Evolutionary conservation across 441 rosid species (phyloP).

Genomic region (Populus trichocarpa): DNA sequence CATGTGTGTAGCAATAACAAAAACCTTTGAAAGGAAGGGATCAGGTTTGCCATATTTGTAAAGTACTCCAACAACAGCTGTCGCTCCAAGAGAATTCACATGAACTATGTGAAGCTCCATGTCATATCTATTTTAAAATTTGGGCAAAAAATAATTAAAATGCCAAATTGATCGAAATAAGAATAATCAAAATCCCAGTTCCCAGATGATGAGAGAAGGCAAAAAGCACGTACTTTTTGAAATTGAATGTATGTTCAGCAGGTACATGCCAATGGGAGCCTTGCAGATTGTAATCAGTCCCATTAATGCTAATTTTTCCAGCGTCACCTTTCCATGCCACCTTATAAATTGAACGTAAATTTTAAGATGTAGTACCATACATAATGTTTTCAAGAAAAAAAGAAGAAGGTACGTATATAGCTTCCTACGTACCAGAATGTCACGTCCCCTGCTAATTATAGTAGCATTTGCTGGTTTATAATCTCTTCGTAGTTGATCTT

Average conservation of each 20-base stretch:
- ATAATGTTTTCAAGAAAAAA: neutral
- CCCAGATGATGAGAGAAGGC: neutral
- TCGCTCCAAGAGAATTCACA: conserved; percentile 19
- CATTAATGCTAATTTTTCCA: conserved; percentile 43
- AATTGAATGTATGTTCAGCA: conserved; percentile 55
- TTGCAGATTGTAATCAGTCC: conserved; percentile 32
- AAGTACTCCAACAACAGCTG: conserved; percentile 53
- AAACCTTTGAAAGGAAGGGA: conserved; percentile 47
- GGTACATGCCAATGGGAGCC: conserved; percentile 75
- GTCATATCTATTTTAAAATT: conserved; percentile 24
- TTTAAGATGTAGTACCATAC: too few relatives aligned
- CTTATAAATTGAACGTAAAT: conserved; percentile 20
- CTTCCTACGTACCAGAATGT: conserved; percentile 30
- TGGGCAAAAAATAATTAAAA: too few relatives aligned
- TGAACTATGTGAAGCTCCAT: conserved; percentile 70
- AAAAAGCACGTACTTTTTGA: conserved; percentile 29
- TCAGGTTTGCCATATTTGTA: conserved; percentile 51
- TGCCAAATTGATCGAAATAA: too few relatives aligned
- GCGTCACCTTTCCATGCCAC: conserved; percentile 64
- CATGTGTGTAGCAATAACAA: neutral
- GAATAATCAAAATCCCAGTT: neutral
- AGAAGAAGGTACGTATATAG: neutral
- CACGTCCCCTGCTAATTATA: conserved; percentile 47
- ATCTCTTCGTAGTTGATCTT: conserved; percentile 17
- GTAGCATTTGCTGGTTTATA: conserved; percentile 34